Evolutionary conservation across 257 asterid species (phyloP), one percentile per base, ranked within the genome.

Genomic region (Anisodus tanguticus): DNA sequence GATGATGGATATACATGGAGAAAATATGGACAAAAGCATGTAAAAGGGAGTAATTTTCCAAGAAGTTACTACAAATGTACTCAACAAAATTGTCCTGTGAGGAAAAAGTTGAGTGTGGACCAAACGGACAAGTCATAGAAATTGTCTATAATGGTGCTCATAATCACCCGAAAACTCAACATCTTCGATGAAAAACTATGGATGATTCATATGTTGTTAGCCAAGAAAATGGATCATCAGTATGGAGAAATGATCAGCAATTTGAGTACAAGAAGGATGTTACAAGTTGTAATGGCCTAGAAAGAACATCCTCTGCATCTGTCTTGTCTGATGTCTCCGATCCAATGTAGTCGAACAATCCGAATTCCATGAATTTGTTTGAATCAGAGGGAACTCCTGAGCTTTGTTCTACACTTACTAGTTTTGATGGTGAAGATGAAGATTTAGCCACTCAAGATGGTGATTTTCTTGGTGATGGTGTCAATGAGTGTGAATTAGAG

Each of bases 1-100:
- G 90, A 90, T 12, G 97, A 93, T 62, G 97, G 94, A 13, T 93
- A 90, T 84, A 91, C 90, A 64, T 93, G 97, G 97, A 87, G 95
- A 8, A 91, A 91, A 83, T 93, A 93, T 58, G 95, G 97, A 68
- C 97, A 93, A 87, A 93, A 91, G 87, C 94, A 89, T 39, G 97
- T 91, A 70, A 91, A 93, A 85, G 93, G 97, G 70, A 89, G 95
- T 16, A 94, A 92, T 45, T 91, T 83, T 85, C 95, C 94, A n/a
- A 85, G 95, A 84, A 90, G 95, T 89, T 91, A 90, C 83, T 90
- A 90, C 57, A 90, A 88, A 82, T 90, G 92, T 58, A 90, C 92
- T 15, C 79, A 87, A 77, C 85, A 85, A 10, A 86, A 83, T 60
- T 90, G 92, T 9, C 89, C 86, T 0, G 90, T 88, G 15, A 90